phyloP scores from a whole-genome alignment of 176 grass and related monocot genomes.

The Tillandsia leiboldiana region DNA sequence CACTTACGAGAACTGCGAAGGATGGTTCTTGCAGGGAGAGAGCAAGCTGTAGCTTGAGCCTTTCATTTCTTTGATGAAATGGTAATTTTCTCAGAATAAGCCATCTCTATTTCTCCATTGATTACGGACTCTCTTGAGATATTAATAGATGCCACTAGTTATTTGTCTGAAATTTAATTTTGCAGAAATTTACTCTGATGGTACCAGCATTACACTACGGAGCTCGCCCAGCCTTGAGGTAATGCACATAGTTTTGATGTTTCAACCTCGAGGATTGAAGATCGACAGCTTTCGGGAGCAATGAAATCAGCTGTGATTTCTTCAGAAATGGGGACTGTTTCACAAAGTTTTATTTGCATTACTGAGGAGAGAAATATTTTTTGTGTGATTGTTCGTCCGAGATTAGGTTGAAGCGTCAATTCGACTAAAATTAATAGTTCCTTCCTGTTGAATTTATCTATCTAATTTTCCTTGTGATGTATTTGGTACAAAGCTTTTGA shows the following conservation, averaged over 20 bases:
- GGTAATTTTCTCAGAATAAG: background rate
- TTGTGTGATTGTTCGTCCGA: background rate
- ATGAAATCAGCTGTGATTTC: background rate
- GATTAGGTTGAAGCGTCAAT: background rate
- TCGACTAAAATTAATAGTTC: background rate
- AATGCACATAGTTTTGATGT: background rate
- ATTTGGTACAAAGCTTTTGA: too few species aligned
- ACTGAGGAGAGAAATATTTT: background rate
- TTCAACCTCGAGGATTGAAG: background rate
- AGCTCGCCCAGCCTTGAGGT: background rate
- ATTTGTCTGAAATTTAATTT: background rate
- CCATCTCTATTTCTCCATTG: background rate
- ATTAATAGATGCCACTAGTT: background rate
- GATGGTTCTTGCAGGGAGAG: conserved; percentile 32
- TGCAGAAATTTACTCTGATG: background rate
- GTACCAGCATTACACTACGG: background rate
- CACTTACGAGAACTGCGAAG: conserved; percentile 49
- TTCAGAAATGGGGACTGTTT: background rate
- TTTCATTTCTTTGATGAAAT: background rate
- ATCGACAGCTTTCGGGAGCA: background rate
- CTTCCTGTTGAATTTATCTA: too few species aligned
- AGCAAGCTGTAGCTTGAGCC: background rate
- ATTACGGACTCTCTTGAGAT: background rate
- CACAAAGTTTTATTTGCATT: background rate
- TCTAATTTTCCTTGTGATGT: too few species aligned